Conservation (phyloP, 345 rosid genomes). For the Rhodamnia argentea region DNA sequence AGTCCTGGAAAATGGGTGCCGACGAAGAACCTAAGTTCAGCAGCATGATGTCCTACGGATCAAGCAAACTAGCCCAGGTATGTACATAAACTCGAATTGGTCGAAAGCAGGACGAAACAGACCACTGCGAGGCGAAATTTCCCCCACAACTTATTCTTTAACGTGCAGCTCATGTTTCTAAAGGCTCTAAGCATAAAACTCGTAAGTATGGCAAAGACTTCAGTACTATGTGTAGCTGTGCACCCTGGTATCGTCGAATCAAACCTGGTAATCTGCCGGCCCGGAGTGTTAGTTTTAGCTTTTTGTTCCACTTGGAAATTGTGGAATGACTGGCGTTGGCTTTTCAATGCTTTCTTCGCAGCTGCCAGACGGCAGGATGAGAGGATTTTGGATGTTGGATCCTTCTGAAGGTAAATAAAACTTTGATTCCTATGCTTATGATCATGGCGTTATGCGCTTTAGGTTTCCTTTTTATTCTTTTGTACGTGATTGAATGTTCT, state of each 20-base stretch:
- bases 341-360: neutral
- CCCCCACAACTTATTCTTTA: neutral
- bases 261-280: neutral
- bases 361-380: neutral
- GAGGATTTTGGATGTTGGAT: neutral
- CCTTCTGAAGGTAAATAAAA: neutral
- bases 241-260: neutral
- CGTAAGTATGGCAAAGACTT: neutral
- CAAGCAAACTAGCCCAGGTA: neutral
- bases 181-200: neutral
- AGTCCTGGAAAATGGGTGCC: neutral
- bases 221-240: neutral
- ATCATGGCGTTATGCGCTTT: neutral
- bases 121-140: neutral
- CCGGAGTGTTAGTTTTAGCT: neutral
- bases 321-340: neutral
- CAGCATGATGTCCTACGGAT: neutral
- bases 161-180: neutral
- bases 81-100: neutral
- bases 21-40: neutral
- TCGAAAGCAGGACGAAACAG: neutral
- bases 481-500: neutral
- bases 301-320: neutral
- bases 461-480: neutral
- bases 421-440: neutral